Evolutionary conservation across 176 grass and related monocot species (phyloP), one percentile per base, ranked within the genome.

Genomic region (Oryza coarctata): DNA sequence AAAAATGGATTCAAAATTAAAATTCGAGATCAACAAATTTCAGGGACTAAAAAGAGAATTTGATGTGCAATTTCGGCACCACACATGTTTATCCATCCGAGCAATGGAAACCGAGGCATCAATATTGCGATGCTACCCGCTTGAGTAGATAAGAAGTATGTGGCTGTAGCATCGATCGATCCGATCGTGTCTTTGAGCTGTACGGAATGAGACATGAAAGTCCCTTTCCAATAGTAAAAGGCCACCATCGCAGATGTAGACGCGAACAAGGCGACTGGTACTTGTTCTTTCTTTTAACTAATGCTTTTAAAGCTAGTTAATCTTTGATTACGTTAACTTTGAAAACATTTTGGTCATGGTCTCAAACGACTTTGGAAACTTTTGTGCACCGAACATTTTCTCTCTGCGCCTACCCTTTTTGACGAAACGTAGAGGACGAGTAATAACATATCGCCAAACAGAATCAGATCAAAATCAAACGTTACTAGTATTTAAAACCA

Each of bases 191-290:
- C 67, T 30, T 30, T 55, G 55, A 29, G 69, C 68, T 73, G 38
- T 63, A 73, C 68, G 36, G 67, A 49, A 9, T 25, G 38, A 39
- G 10, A 39, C 38, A 39, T 39, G 9, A 10, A 27, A 13, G 26
- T 34, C 80, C 15, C 57, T 73, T 45, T 82, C 69, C 33, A 28
- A n/a, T 33, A 30, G 49, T 20, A 61, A 71, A 40, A 64, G 36
- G 80, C 69, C 68, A 73, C 73, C 27, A 73, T 23, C 64, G 38
- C 17, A 25, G 80, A 82, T 8, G 36, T 45, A 28, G 80, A 82
- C 80, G 10, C 2, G 15, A 41, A 77, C 22, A 27, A 17, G 67
- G 12, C 13, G n/a, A 15, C 3, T 10, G 33, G 28, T 41, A 26
- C 47, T 28, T 31, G 13, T 57, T 26, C 65, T 57, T 29, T 58